Conservation (phyloP, 495 filamentous ascomycete species). For the Neurospora sp. region DNA sequence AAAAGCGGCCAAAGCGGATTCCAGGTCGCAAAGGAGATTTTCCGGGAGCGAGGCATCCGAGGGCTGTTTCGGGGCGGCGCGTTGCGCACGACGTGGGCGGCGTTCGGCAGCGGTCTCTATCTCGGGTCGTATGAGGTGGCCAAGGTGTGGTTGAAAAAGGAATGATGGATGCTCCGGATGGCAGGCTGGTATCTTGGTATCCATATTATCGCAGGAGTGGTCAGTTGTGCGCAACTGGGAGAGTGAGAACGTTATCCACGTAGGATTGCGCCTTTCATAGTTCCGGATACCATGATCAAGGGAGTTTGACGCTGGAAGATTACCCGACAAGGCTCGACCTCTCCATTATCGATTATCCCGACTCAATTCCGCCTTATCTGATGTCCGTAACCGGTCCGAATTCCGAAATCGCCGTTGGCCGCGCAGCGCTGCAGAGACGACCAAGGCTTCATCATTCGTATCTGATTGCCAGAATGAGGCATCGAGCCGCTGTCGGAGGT, state of each 20-base stretch:
- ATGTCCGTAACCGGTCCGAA: neutral
- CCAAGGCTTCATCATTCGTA: neutral
- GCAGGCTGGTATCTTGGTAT: neutral
- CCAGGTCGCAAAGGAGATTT: slow-evolving; percentile 51
- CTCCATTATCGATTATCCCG: neutral
- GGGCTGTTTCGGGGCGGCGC: slow-evolving; percentile 71
- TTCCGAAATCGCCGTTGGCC: neutral
- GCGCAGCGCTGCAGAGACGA: neutral
- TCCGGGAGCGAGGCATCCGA: slow-evolving; percentile 50
- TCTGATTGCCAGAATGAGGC: neutral
- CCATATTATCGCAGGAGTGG: neutral
- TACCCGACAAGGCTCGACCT: neutral
- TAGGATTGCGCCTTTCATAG: neutral
- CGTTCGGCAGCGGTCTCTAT: slow-evolving; percentile 72
- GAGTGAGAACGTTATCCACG: neutral
- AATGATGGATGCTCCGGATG: neutral
- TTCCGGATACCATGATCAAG: neutral
- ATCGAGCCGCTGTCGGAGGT: neutral
- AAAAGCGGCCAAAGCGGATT: slow-evolving; percentile 25
- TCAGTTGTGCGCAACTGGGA: neutral
- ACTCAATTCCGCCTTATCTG: neutral
- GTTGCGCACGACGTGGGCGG: slow-evolving; percentile 71
- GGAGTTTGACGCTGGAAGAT: neutral
- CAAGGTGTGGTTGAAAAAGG: slow-evolving; percentile 50
- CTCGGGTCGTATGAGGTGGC: slow-evolving; percentile 77